Evolutionary conservation across 164 flowering plant genomes (phyloP), one percentile per base, ranked within the genome.

Genomic region (Liriodendron chinense): DNA sequence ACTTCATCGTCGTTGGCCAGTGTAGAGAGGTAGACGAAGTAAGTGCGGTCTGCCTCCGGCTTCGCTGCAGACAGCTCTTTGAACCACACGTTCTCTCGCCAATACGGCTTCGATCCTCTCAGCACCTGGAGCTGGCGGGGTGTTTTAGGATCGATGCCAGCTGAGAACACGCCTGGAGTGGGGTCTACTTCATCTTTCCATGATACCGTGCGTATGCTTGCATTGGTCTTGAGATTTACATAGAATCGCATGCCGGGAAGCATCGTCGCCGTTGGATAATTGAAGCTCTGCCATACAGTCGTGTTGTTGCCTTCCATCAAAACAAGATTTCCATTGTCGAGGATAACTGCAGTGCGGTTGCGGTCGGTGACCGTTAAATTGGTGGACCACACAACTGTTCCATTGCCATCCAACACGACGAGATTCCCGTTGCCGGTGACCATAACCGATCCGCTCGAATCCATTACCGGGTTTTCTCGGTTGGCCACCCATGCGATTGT

Each of bases 121-220:
- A 25, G 26, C 43, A 66, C 16, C 20, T 23, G 20, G 20, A 26
- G 25, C 69, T 66, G 69, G 34, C 25, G 47, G 7, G 8, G 25
- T 1, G 20, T 12, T 1, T 13, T 1, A 12, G 43, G 43, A 66
- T 66, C 43, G n/a, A 66, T 13, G 34, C 69, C 69, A 14, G 47
- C n/a, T 3, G 69, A 66, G 47, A 24, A 66, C 6, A 3, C 3
- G 20, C 69, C 69, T 3, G 43, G 34, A 1, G 83, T 28, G 0
- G 89, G 87, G 57, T 87, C 83, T n/a, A 50, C 62, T 0, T 18
- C 59, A 20, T 66, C 76, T 71, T 76, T 83, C 89, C 89, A 87
- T 0, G 87, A 81, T 4, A 76, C 73, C 47, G 79, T 9, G 3
- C 49, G 9, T 1, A n/a, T 18, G 1, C 63, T 78, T 64, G 50